Percentiles rank a stretch among this genome's conserved stretches.
Evolutionary conservation across 2,329 filamentous ascomycete genomes (phyloP).

Genomic region (Verticillium tricorpus): DNA sequence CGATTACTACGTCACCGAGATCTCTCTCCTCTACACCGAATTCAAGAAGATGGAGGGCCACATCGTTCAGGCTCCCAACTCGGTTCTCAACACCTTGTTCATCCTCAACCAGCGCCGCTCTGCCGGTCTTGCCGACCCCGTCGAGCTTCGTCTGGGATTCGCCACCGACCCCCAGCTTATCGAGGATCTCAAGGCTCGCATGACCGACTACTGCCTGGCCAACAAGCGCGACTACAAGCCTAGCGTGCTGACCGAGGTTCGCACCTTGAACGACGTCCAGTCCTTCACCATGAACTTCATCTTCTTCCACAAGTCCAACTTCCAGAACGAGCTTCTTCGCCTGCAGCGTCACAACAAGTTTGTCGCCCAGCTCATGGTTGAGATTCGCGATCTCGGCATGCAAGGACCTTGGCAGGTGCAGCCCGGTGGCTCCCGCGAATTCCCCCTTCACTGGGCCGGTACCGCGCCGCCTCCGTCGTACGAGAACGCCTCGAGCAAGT

Average conservation of each 20-base stretch:
- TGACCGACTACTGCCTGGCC: conserved; percentile 75
- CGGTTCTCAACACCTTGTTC: conserved; percentile 85
- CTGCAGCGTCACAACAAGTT: conserved; percentile 91
- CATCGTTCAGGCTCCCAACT: conserved; percentile 93
- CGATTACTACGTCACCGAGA: conserved; percentile 95
- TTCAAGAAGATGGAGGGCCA: conserved; percentile 99
- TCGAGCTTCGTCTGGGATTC: conserved; percentile 81
- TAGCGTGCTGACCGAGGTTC: conserved; percentile 83
- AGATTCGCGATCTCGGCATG: conserved; percentile 79
- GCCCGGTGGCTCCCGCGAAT: conserved; percentile 65
- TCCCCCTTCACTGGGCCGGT: conserved; percentile 55
- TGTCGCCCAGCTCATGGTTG: conserved; percentile 83
- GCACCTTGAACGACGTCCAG: conserved; percentile 74
- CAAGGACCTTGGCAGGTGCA: conserved; percentile 63
- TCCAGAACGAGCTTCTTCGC: conserved; percentile 90
- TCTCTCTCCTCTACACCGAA: conserved; percentile 88
- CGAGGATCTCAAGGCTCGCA: conserved; percentile 71
- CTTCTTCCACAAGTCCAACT: conserved; percentile 97
- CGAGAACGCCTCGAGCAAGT: conserved; percentile 16
- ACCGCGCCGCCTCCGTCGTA: conserved; percentile 29
- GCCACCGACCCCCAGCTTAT: conserved; percentile 82
- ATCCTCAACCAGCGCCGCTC: conserved; percentile 93
- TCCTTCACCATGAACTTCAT: conserved; percentile 86
- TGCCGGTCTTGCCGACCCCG: conserved; percentile 79
- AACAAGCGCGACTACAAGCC: conserved; percentile 88